phyloP scores from a whole-genome alignment of 73 alveolate genomes.

The Tetrahymena elliotti region DNA sequence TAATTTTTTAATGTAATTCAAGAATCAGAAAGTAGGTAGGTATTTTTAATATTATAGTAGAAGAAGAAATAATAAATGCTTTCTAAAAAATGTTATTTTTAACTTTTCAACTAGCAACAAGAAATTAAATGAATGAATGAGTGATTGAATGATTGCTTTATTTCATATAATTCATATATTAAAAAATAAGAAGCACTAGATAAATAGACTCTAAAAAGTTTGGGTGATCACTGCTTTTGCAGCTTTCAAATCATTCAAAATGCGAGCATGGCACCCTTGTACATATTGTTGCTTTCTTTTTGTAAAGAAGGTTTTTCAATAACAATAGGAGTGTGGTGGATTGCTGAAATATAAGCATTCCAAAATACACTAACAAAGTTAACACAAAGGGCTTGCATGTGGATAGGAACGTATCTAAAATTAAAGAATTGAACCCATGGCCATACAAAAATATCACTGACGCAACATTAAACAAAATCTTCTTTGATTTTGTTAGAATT shows the following conservation, averaged over 20 bases:
- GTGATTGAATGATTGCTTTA: not conserved
- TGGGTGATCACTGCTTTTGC: not conserved
- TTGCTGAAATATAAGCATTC: not conserved
- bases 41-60: not conserved
- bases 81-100: not conserved
- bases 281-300: not conserved
- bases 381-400: conserved; percentile 3
- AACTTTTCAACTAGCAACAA: not conserved
- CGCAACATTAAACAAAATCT: not conserved
- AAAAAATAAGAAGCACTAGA: not conserved
- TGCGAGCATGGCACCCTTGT: not conserved
- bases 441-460: not conserved
- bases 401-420: conserved; percentile 2
- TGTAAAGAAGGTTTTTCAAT: not conserved
- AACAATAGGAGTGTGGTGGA: not conserved
- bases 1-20: no score
- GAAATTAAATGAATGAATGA: not conserved
- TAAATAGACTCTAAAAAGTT: not conserved
- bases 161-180: not conserved
- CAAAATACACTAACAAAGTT: conserved; percentile 1
- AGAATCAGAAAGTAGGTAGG: not conserved
- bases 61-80: not conserved
- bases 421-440: not conserved
- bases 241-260: not conserved
- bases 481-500: not conserved